These are phyloP conservation scores for Pseudopediastrum boryanum DNA, from an alignment of 139 green algal species.

Conservation along the genomic window DNA sequence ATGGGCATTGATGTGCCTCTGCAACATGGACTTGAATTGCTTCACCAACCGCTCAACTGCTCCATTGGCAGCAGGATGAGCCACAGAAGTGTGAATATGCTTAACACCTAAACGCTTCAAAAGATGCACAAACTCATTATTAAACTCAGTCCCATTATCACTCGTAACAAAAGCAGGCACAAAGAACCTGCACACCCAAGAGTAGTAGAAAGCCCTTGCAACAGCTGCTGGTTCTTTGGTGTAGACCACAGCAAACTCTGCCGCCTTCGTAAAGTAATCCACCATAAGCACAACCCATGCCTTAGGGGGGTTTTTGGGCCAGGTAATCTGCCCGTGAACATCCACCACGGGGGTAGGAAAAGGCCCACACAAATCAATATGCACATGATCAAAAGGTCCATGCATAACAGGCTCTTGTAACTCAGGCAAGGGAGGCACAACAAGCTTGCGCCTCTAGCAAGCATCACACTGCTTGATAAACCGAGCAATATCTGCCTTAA, in stretches of 20 bases:
- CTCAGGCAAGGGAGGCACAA: too few relatives aligned
- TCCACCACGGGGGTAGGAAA: neutral
- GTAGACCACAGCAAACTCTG: neutral
- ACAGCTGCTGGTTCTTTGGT: neutral
- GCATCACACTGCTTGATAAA: too few relatives aligned
- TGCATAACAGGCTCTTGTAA: too few relatives aligned
- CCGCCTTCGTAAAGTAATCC: neutral
- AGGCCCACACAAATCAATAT: constrained; percentile 7
- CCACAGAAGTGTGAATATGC: too few relatives aligned
- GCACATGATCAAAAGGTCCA: constrained; percentile 17
- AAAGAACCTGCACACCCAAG: neutral
- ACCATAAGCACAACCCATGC: too few relatives aligned
- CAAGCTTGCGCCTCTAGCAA: too few relatives aligned
- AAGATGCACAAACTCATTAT: neutral
- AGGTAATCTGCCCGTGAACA: neutral
- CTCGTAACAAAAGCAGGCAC: neutral
- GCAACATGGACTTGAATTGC: constrained; percentile 11
- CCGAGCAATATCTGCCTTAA: too few relatives aligned
- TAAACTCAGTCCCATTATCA: constrained; percentile 8
- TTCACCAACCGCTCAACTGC: neutral
- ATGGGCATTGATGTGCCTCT: constrained; percentile 13
- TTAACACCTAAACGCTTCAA: constrained; percentile 1
- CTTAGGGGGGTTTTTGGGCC: too few relatives aligned
- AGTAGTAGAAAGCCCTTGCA: too few relatives aligned
- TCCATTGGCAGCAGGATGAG: constrained; percentile 25